Evolutionary conservation across 768 basidiomycete genomes (phyloP), one percentile per base, ranked within the genome.

Genomic region (Cystofilobasidium ferigula): DNA sequence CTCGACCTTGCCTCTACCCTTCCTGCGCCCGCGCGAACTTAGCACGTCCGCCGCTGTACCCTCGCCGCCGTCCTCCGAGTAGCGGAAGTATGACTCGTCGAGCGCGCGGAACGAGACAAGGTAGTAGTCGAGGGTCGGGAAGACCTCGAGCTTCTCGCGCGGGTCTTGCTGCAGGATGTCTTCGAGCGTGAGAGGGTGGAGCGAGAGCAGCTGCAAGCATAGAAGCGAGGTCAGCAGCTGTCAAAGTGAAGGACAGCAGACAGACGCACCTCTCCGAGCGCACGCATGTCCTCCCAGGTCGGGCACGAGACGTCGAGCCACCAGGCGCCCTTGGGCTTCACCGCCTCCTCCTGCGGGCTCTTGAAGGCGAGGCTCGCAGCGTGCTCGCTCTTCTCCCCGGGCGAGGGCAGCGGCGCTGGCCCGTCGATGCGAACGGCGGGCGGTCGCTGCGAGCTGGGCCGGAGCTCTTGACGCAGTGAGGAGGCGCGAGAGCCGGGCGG

Each of bases 111-210:
- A 89, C 24, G 86, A 86, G 63, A 94, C 79, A 71, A 97, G 90
- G 74, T 93, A 90, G 76, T 97, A 97, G 1, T 91, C 93, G 18
- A 97, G 81, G 70, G 82, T 84, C 0, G 87, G 83, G 73, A 93
- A 94, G 24, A 85, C 77, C 72, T 95, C 92, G 22, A 94, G 76
- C 76, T 97, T 97, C 76, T 95, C 93, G 43, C 90, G 82, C 20
- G 89, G 86, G 67, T 97, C 92, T 76, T 88, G 86, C 67, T 89
- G 88, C 10, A 97, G 76, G 53, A 94, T 89, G 76, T 97, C 92
- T 75, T 97, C 93, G 16, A 95, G 80, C 0, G 92, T 94, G 54
- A 97, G 78, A 0, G 93, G 93, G 75, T 97, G 93, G 0, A 97
- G 81, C 69, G 89, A 88, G 30, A 94, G 78, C 22, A 88, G 77